Evolutionary conservation across 495 filamentous ascomycete genomes (phyloP).

Genomic region (Xylaria grammica): DNA sequence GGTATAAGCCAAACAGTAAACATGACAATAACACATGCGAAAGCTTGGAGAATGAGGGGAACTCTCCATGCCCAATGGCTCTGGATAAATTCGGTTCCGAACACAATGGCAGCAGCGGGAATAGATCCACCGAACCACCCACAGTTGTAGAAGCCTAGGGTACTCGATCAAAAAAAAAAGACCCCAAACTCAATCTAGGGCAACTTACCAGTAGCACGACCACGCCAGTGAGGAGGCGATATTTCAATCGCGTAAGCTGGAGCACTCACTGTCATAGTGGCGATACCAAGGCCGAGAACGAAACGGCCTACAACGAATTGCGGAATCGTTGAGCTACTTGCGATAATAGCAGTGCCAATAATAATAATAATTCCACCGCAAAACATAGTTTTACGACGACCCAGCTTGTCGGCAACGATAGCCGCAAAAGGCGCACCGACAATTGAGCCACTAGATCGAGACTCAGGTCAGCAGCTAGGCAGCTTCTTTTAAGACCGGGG

Average conservation of each 20-base stretch:
- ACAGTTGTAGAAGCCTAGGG: constrained; percentile 55
- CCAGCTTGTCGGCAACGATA: constrained; percentile 49
- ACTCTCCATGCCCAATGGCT: constrained; percentile 52
- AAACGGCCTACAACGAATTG: constrained; percentile 59
- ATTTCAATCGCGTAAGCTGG: constrained; percentile 56
- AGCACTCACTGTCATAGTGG: constrained; percentile 55
- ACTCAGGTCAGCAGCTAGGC: neutral
- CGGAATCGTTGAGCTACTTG: constrained; percentile 40
- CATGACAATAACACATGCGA: constrained; percentile 55
- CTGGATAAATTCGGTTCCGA: constrained; percentile 48
- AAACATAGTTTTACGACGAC: constrained; percentile 52
- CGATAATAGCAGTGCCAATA: constrained; percentile 51
- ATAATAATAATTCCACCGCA: constrained; percentile 59
- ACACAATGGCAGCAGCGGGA: constrained; percentile 51
- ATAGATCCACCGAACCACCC: constrained; percentile 58
- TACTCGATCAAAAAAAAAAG: constrained; percentile 11
- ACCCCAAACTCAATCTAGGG: neutral
- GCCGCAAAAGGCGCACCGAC: constrained; percentile 51
- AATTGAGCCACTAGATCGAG: constrained; percentile 48
- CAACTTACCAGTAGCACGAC: constrained; percentile 46
- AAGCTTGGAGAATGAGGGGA: constrained; percentile 52
- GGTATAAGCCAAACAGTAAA: constrained; percentile 63
- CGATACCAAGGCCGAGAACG: constrained; percentile 56
- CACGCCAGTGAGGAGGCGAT: constrained; percentile 56
- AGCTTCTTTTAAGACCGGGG: neutral